Evolutionary conservation across 176 grass and related monocot species (phyloP).

Genomic region (Melocanna baccifera): DNA sequence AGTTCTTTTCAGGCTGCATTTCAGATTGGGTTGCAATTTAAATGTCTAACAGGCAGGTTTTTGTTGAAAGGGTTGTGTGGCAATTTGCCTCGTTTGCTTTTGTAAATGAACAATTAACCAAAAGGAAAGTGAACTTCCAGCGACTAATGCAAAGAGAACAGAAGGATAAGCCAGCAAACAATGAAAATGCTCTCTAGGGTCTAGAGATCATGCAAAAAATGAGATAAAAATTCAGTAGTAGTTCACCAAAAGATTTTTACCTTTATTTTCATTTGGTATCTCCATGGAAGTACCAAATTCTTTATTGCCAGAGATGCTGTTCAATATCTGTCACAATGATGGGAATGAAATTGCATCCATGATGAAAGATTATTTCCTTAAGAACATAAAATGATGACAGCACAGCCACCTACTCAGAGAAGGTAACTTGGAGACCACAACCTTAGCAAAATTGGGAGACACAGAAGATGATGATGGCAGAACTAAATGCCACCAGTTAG

Average conservation of each 20-base stretch:
- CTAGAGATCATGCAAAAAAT: not conserved
- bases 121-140: not conserved
- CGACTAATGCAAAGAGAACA: not conserved
- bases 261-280: conserved; percentile 45
- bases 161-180: not conserved
- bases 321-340: conserved; percentile 50
- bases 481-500: not conserved
- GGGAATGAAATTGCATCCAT: conserved; percentile 39
- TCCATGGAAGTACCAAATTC: conserved; percentile 30
- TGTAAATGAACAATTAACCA: conserved; percentile 11
- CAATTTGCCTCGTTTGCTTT: conserved; percentile 10
- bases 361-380: conserved; percentile 31
- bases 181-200: conserved; percentile 17
- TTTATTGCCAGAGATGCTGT: conserved; percentile 37
- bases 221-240: conserved; percentile 2
- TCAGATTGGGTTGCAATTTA: not conserved
- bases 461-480: not conserved
- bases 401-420: not conserved
- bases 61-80: not conserved
- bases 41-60: not conserved
- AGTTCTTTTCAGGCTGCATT: not conserved
- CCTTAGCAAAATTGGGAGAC: not conserved
- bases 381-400: conserved; percentile 14
- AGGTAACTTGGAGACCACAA: conserved; percentile 27
- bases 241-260: conserved; percentile 34